Base-by-base conservation (phyloP, 2,329 filamentous ascomycete species). In the Furcasterigmium sp. region DNA sequence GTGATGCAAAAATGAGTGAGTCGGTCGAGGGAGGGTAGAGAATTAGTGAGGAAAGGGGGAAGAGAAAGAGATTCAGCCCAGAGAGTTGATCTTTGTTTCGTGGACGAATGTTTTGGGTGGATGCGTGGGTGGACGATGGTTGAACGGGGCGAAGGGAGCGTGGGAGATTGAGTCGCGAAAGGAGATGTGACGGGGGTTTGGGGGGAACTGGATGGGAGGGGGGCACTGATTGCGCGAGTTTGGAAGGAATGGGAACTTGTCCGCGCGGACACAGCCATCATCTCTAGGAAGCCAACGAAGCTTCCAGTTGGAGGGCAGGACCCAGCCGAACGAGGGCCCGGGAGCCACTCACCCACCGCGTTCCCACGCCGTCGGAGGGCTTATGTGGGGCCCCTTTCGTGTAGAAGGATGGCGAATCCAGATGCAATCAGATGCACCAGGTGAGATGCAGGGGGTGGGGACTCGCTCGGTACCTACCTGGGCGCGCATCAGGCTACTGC, bases 41-140 rank as follows among this genome's bases (percentile, higher is more conserved):
- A 43, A 39, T 37, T 35, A 40, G 46, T 7, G n/a, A n/a, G n/a
- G 42, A 42, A 49, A 44, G 46, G 44, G 43, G 46, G 44, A 37
- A 26, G 26, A 26, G 40, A 26, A 23, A 39, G n/a, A n/a, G n/a
- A n/a, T n/a, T n/a, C n/a, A 39, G 38, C 32, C 38, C 26, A 17
- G 26, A 32, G 38, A 20, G 18, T 42, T 36, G 40, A 36, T 7
- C 26, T 21, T 42, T 34, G 23, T 36, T 42, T 28, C 17, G 28
- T 29, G 40, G 23, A 36, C 34, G 40, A 32, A 19, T 18, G 18
- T 11, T 35, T 36, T 41, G 25, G 29, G 40, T 18, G 26, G 32
- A 7, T n/a, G 28, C 26, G 20, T 18, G 14, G 36, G n/a, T 23
- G 25, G 36, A 19, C 14, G 21, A 25, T 20, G 36, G 21, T 19